These are phyloP conservation scores for Lyophyllum atratum DNA, from an alignment of 768 basidiomycete genomes.

Conservation along the genomic window DNA sequence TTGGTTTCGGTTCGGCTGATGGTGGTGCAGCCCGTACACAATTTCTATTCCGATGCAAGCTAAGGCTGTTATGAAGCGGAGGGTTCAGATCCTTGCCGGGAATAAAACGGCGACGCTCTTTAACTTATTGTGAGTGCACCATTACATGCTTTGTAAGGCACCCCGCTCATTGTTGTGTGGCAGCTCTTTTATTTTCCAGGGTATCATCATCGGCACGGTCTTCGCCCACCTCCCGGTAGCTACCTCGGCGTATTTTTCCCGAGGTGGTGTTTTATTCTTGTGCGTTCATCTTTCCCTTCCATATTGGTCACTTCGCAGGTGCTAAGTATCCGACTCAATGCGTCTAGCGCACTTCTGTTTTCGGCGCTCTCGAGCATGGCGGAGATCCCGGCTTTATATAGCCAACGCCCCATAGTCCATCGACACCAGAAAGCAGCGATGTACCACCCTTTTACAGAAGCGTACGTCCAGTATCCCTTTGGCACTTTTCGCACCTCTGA, in stretches of 20 bases:
- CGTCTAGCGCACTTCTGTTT: conserved; percentile 62
- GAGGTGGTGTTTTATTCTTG: conserved; percentile 81
- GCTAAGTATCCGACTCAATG: no score
- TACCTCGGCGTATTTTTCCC: conserved; percentile 70
- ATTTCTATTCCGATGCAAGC: conserved; percentile 39
- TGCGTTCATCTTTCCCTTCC: conserved; percentile 28
- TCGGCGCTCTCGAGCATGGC: conserved; percentile 61
- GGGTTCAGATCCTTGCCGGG: conserved; percentile 40
- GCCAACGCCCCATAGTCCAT: conserved; percentile 60
- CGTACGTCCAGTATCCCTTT: conserved; percentile 26
- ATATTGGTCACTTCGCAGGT: no score
- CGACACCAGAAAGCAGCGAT: conserved; percentile 62
- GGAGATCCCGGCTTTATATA: conserved; percentile 64
- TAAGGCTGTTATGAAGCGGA: conserved; percentile 37
- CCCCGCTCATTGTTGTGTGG: neutral
- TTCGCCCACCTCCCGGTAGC: conserved; percentile 57
- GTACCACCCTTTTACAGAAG: conserved; percentile 58
- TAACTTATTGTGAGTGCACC: conserved; percentile 29
- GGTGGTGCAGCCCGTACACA: conserved; percentile 33
- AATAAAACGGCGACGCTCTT: conserved; percentile 29
- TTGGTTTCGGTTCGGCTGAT: neutral
- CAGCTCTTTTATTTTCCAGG: conserved; percentile 56
- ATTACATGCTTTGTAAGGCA: neutral
- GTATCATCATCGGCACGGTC: conserved; percentile 59
- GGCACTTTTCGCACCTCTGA: neutral